Evolutionary conservation across 441 rosid genomes (phyloP).

Genomic region (Monsonia emarginata): DNA sequence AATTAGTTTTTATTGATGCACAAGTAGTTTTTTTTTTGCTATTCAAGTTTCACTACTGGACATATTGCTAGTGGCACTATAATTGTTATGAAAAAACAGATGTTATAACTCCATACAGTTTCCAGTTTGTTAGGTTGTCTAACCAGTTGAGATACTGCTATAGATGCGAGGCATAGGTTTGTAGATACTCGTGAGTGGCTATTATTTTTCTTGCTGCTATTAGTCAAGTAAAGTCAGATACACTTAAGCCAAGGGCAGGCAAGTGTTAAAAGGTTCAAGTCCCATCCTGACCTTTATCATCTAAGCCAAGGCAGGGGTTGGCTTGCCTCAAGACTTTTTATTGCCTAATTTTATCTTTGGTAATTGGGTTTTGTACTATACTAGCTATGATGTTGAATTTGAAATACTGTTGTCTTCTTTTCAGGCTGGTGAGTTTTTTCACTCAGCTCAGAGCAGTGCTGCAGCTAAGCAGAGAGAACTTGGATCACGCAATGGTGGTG

Average conservation of each 20-base stretch:
- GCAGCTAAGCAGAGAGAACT: constrained; percentile 58
- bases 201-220: neutral
- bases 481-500: constrained; percentile 44
- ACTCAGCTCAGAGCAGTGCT: constrained; percentile 56
- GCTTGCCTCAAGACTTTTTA: neutral
- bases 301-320: constrained; percentile 1
- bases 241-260: neutral
- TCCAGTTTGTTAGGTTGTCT: neutral
- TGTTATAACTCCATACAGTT: neutral
- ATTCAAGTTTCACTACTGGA: neutral
- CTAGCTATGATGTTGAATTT: neutral
- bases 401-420: neutral
- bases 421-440: constrained; percentile 70
- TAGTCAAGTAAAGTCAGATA: neutral
- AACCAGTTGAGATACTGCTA: neutral
- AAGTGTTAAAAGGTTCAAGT: neutral
- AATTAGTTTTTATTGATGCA: neutral
- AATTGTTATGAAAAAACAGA: neutral
- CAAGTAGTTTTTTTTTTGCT: neutral
- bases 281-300: neutral
- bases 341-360: neutral
- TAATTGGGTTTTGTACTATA: neutral
- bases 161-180: neutral
- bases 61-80: neutral
- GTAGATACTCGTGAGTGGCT: neutral